Conservation (phyloP, 768 basidiomycete genomes). For the Leccinum imitatum region DNA sequence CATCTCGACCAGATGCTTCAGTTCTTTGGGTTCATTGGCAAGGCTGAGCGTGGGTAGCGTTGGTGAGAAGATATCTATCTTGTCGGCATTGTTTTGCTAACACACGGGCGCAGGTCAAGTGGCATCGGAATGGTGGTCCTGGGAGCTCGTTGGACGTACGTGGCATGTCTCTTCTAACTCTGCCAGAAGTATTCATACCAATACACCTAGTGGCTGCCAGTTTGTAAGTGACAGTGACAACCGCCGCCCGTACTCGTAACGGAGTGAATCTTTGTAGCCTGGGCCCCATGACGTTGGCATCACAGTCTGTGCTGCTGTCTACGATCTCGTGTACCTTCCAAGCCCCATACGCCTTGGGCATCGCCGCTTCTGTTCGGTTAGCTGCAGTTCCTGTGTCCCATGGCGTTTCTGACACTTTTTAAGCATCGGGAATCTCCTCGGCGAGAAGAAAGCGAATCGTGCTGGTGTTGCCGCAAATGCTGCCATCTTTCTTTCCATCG, state of each 20-base stretch:
- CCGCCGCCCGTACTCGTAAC: neutral
- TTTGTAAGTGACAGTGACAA: slow-evolving; percentile 35
- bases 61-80: slow-evolving; percentile 38
- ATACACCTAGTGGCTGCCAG: slow-evolving; percentile 48
- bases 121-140: slow-evolving; percentile 95
- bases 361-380: slow-evolving; percentile 84
- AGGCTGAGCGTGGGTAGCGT: slow-evolving; percentile 82
- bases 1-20: slow-evolving; percentile 61
- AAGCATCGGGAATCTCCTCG: slow-evolving; percentile 86
- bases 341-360: slow-evolving; percentile 75
- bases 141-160: slow-evolving; percentile 73
- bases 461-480: slow-evolving; percentile 70
- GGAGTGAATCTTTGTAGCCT: slow-evolving; percentile 47
- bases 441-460: slow-evolving; percentile 70
- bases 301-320: slow-evolving; percentile 81
- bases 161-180: neutral
- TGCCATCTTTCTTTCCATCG: slow-evolving; percentile 62
- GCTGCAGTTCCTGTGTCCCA: slow-evolving; percentile 14
- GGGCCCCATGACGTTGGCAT: slow-evolving; percentile 78
- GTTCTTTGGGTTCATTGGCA: slow-evolving; percentile 63
- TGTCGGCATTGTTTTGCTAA: neutral
- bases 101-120: slow-evolving; percentile 52
- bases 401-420: neutral
- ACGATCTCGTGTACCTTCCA: slow-evolving; percentile 79
- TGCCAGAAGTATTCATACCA: slow-evolving; percentile 4